Evolutionary conservation across 352 stramenopile species (phyloP).

Genomic region (Globisporangium polare): DNA sequence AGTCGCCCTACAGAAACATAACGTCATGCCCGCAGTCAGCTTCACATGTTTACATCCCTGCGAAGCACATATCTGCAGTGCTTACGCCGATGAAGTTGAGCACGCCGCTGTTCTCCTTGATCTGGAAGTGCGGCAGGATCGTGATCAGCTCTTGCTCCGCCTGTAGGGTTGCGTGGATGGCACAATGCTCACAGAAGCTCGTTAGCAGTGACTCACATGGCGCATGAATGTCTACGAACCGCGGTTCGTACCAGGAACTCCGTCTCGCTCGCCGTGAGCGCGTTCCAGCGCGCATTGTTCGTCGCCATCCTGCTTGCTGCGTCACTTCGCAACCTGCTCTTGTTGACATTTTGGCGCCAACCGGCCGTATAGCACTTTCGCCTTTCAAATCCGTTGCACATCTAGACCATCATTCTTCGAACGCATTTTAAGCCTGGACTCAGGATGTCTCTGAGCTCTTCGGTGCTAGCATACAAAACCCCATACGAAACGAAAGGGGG

Average conservation of each 20-base stretch:
- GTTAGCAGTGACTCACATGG: neutral
- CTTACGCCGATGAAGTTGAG: conserved; percentile 79
- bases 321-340: neutral
- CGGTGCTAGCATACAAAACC: neutral
- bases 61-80: neutral
- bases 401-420: neutral
- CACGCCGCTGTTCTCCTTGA: conserved; percentile 70
- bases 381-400: neutral
- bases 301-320: conserved; percentile 13
- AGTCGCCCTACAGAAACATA: conserved; percentile 52
- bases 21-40: neutral
- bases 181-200: neutral
- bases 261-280: conserved; percentile 58
- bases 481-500: no score
- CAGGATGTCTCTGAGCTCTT: neutral
- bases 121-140: conserved; percentile 84
- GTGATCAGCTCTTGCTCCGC: conserved; percentile 85
- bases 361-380: conserved; percentile 10
- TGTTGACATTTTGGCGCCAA: conserved; percentile 8
- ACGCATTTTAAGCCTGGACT: neutral
- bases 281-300: conserved; percentile 15
- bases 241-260: conserved; percentile 62
- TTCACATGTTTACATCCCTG: no score
- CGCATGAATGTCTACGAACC: no score
- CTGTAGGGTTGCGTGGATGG: conserved; percentile 19